Base-by-base conservation (phyloP, 2,329 filamentous ascomycete species). In the Lecanicillium sp. region DNA sequence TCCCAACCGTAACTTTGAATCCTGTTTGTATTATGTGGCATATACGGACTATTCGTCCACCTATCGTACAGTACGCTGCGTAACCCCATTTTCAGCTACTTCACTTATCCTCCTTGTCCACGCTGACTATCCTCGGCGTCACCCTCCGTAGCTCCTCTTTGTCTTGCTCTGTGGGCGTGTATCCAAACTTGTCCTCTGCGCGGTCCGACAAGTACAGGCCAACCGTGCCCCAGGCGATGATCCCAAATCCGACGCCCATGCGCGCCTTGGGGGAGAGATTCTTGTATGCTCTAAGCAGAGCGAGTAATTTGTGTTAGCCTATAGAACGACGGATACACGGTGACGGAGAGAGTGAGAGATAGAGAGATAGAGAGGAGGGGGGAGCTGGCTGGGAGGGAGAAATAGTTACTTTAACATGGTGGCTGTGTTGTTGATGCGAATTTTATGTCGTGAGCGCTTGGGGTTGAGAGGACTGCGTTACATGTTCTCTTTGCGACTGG, bases 181-280 rank as follows among this genome's bases (percentile, higher is more conserved):
- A 74, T 6, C 84, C 84, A 44, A 89, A 72, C 30, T 72, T 78
- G 55, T 84, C 74, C 61, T 90, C 88, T 13, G 82, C 78, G 41
- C 71, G 70, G 54, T 90, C 84, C 5, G 83, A 79, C 14, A 85
- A 55, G 55, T 82, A 81, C n/a, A 92, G 70, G 13, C 87, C 89
- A 29, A 78, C 65, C 29, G 69, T 65, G 12, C 86, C 87, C 77
- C 87, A 95, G 25, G 76, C 76, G 54, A 95, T 77, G 48, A 94
- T 63, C 50, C 79, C 83, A 35, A 79, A 57, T 49, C 89, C 89
- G 46, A 94, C 71, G 34, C 81, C 63, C 30, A 86, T 63, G 41
- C 84, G 83, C 17, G 84, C 82, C 49, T 75, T 80, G 14, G 82
- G 74, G 4, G 81, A 66, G 39, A 94, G 79, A 50, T 74, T 77